phyloP scores from a whole-genome alignment of 2,329 filamentous ascomycete species.

The Fusarium austroafricanum region DNA sequence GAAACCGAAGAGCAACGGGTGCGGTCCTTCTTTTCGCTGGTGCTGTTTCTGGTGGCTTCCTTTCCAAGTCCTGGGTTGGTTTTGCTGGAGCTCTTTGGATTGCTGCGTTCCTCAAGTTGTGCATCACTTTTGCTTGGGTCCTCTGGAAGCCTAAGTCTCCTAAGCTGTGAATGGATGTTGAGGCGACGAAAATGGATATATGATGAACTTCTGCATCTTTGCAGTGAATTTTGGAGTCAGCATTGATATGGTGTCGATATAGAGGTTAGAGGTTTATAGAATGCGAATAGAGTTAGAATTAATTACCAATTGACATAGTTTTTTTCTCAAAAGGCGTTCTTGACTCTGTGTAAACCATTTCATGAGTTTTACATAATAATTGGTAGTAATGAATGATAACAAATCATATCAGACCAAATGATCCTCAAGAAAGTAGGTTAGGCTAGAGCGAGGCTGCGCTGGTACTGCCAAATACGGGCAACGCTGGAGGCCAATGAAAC shows the following conservation, averaged over 20 bases:
- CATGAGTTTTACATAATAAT: too few species aligned
- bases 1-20: slow-evolving; percentile 37
- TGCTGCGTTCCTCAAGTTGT: slow-evolving; percentile 42
- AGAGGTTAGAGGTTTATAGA: neutral
- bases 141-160: slow-evolving; percentile 42
- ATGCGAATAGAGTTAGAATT: neutral
- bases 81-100: slow-evolving; percentile 47
- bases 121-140: slow-evolving; percentile 38
- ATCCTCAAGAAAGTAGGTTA: too few species aligned
- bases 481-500: too few species aligned
- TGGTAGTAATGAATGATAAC: too few species aligned
- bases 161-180: neutral
- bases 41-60: slow-evolving; percentile 42
- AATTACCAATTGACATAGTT: neutral
- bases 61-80: slow-evolving; percentile 45
- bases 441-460: too few species aligned
- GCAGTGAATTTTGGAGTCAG: too few species aligned
- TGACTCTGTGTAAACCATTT: too few species aligned
- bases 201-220: too few species aligned
- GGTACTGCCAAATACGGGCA: too few species aligned
- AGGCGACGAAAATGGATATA: too few species aligned
- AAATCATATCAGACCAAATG: too few species aligned
- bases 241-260: neutral
- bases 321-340: neutral
- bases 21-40: slow-evolving; percentile 41